Conservation (phyloP, 148 eudicot species). For the Fallopia convolvulus region DNA sequence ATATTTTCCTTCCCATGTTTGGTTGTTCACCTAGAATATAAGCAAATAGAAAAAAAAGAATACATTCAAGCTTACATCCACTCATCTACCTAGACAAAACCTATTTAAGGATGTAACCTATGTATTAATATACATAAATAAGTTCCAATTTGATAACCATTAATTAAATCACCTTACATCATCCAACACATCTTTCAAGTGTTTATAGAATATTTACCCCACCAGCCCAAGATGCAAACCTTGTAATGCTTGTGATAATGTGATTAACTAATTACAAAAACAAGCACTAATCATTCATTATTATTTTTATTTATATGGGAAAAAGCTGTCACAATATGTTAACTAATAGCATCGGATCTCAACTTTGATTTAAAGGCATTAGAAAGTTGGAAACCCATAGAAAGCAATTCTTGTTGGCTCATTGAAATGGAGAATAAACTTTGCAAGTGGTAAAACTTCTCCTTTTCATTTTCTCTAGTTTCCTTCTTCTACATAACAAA, state of each 20-base stretch:
- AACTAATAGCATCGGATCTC: not conserved
- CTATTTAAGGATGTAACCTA: not conserved
- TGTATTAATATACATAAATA: not conserved
- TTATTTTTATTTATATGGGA: not conserved
- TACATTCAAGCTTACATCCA: not conserved
- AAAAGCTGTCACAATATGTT: not conserved
- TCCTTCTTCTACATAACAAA: not conserved
- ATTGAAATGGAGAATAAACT: not conserved
- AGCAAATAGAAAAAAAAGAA: not conserved
- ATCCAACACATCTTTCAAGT: not conserved
- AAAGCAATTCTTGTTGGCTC: not conserved
- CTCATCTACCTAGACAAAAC: not conserved
- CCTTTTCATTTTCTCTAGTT: not conserved
- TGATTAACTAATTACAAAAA: not conserved
- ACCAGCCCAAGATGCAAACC: constrained; percentile 1
- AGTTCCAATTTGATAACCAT: not conserved
- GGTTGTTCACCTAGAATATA: not conserved
- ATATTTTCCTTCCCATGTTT: no score
- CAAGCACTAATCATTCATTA: not conserved
- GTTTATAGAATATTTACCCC: not conserved
- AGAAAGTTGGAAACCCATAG: not conserved
- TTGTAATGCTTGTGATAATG: constrained; percentile 1
- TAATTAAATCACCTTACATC: not conserved
- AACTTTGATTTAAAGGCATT: not conserved
- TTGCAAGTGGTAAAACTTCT: not conserved